phyloP scores from a whole-genome alignment of 371 early-diverging fungal species.

The Syncephalastrum sp. region DNA sequence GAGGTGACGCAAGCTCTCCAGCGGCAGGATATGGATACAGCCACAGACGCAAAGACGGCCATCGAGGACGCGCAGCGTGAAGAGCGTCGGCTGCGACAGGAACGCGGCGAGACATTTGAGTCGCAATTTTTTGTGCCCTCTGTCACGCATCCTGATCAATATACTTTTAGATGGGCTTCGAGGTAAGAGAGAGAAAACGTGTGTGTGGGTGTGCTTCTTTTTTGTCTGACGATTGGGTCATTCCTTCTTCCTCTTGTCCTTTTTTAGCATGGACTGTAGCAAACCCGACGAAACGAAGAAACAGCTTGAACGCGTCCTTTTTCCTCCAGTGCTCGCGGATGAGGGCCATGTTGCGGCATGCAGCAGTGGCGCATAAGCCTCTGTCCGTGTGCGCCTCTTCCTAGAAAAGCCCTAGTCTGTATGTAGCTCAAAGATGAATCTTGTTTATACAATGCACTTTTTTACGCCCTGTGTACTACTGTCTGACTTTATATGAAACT shows the following conservation, averaged over 20 bases:
- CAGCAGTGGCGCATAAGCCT: too few relatives aligned
- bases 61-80: conserved; percentile 86
- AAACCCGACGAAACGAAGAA: conserved; percentile 8
- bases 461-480: not conserved
- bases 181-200: conserved; percentile 1
- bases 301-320: conserved; percentile 1
- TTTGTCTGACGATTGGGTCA: not conserved
- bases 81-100: conserved; percentile 58
- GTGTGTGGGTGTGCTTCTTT: not conserved
- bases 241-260: not conserved
- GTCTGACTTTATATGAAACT: not conserved
- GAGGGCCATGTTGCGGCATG: too few relatives aligned
- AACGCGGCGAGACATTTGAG: conserved; percentile 38
- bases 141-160: conserved; percentile 13
- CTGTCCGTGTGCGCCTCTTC: too few relatives aligned
- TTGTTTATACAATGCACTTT: not conserved
- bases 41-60: conserved; percentile 75
- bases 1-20: conserved; percentile 73
- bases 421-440: conserved; percentile 3
- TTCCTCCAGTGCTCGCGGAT: not conserved
- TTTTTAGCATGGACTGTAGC: conserved; percentile 7
- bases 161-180: conserved; percentile 8
- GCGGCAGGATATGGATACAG: conserved; percentile 66
- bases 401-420: too few relatives aligned
- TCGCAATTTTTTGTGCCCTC: conserved; percentile 50